Percentiles rank a stretch among this genome's conserved stretches.
Evolutionary conservation across 169 alveolate species (phyloP).

Genomic region (Babesia ovata): DNA sequence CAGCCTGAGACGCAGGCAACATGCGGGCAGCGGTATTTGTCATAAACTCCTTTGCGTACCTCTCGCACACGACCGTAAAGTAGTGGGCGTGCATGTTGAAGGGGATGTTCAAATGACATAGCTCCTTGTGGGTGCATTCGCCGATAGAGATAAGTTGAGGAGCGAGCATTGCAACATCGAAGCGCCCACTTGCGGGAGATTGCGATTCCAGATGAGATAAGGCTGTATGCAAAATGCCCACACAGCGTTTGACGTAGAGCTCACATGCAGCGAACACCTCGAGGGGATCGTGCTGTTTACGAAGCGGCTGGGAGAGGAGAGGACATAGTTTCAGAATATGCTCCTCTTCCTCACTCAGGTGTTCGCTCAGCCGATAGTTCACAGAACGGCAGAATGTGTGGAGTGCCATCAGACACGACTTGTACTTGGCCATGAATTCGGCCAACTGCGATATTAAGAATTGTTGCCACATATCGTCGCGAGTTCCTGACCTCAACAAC

Average conservation of each 20-base stretch:
- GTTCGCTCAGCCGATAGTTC: slow-evolving; percentile 38
- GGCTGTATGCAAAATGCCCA: slow-evolving; percentile 42
- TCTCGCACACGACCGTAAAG: slow-evolving; percentile 57
- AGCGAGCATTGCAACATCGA: slow-evolving; percentile 49
- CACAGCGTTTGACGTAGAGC: slow-evolving; percentile 53
- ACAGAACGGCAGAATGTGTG: slow-evolving; percentile 40
- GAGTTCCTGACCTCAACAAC: slow-evolving; percentile 2
- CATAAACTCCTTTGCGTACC: slow-evolving; percentile 58
- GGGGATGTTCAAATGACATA: slow-evolving; percentile 32
- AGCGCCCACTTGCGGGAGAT: slow-evolving; percentile 2
- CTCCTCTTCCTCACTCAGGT: slow-evolving; percentile 42
- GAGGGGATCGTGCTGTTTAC: slow-evolving; percentile 19
- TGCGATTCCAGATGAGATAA: slow-evolving; percentile 10
- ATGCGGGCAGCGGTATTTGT: slow-evolving; percentile 48
- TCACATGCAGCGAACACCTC: slow-evolving; percentile 54
- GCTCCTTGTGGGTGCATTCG: slow-evolving; percentile 46
- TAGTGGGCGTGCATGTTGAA: slow-evolving; percentile 58
- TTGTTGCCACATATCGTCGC: slow-evolving; percentile 43
- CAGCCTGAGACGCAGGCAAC: slow-evolving; percentile 44
- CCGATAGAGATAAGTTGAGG: slow-evolving; percentile 64
- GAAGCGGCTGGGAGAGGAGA: slow-evolving; percentile 14
- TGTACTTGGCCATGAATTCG: slow-evolving; percentile 56
- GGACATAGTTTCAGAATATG: slow-evolving; percentile 14
- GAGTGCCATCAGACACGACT: slow-evolving; percentile 29
- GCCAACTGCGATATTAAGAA: slow-evolving; percentile 52